A percentile compares a stretch with the other conserved stretches of the same genome.
phyloP scores from a whole-genome alignment of 2,329 filamentous ascomycete genomes.

The Colletotrichum sp. region DNA sequence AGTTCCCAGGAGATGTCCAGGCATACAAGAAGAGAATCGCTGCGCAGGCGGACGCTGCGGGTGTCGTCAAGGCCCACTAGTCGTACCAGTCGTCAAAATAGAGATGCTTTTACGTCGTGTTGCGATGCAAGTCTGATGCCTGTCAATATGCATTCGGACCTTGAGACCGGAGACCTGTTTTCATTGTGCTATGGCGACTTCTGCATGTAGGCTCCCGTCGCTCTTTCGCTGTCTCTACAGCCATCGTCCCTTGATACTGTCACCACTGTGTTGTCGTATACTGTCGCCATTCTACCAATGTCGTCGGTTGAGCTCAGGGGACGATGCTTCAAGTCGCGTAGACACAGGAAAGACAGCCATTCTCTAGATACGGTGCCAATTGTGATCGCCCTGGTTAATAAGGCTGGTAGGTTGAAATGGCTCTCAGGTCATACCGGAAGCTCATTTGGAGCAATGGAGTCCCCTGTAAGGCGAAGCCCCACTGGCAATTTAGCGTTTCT shows the following conservation, averaged over 20 bases:
- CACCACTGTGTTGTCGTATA: background rate
- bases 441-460: constrained; percentile 8
- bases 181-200: background rate
- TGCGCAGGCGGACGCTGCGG: constrained; percentile 84
- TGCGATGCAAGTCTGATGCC: background rate
- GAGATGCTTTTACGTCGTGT: background rate
- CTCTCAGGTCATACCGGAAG: constrained; percentile 9
- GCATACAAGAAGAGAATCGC: constrained; percentile 97
- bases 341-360: background rate
- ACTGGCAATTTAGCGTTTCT: constrained; percentile 12
- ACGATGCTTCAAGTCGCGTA: background rate
- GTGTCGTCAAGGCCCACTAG: constrained; percentile 76
- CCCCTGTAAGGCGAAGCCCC: background rate
- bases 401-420: background rate
- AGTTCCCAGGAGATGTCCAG: constrained; percentile 94
- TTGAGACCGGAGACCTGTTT: background rate
- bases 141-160: background rate
- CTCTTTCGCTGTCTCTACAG: background rate
- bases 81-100: background rate
- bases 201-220: background rate
- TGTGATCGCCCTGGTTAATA: background rate
- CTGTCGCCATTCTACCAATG: background rate
- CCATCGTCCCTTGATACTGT: background rate
- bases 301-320: background rate
- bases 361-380: background rate